Percentiles rank a stretch among this genome's conserved stretches.
These are phyloP conservation scores for Mixia osmundae DNA, from an alignment of 1,284 basidiomycete genomes.

Conservation along the genomic window DNA sequence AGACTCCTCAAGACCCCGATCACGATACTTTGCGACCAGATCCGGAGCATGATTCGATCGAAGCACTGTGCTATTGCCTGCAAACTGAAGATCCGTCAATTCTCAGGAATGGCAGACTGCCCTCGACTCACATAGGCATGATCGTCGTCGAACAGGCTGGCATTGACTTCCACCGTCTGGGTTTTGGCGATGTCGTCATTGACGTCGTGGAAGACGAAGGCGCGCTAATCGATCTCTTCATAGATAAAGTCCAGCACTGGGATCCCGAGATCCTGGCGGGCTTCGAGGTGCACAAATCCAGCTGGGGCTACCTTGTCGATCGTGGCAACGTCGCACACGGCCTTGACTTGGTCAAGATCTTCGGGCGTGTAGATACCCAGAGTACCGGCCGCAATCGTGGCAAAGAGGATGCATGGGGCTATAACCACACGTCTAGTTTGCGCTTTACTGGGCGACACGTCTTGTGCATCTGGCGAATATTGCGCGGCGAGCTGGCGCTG, in stretches of 20 bases:
- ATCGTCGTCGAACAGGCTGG: conserved; percentile 28
- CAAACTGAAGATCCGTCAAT: conserved; percentile 33
- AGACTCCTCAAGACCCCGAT: too few species aligned
- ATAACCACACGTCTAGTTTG: conserved; percentile 54
- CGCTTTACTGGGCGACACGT: conserved; percentile 70
- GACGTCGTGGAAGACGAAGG: conserved; percentile 46
- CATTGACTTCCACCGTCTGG: conserved; percentile 5
- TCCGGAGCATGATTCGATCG: conserved; percentile 44
- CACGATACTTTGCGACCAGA: conserved; percentile 35
- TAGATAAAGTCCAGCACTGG: conserved; percentile 48
- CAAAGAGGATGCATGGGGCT: conserved; percentile 41
- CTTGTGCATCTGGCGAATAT: conserved; percentile 75
- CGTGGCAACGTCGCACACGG: conserved; percentile 27
- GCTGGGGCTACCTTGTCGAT: conserved; percentile 74
- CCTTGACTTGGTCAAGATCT: conserved; percentile 22
- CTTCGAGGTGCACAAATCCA: conserved; percentile 69
- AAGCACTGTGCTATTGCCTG: conserved; percentile 43
- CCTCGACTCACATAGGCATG: conserved; percentile 32
- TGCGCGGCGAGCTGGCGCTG: conserved; percentile 60
- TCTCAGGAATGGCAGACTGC: conserved; percentile 21
- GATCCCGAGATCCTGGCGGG: conserved; percentile 83
- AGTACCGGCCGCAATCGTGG: conserved; percentile 13
- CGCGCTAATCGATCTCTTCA: conserved; percentile 52
- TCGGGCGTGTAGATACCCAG: conserved; percentile 19
- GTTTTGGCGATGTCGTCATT: conserved; percentile 28